Evolutionary conservation across 2,329 filamentous ascomycete genomes (phyloP).

Genomic region (Xylariaceae sp.): DNA sequence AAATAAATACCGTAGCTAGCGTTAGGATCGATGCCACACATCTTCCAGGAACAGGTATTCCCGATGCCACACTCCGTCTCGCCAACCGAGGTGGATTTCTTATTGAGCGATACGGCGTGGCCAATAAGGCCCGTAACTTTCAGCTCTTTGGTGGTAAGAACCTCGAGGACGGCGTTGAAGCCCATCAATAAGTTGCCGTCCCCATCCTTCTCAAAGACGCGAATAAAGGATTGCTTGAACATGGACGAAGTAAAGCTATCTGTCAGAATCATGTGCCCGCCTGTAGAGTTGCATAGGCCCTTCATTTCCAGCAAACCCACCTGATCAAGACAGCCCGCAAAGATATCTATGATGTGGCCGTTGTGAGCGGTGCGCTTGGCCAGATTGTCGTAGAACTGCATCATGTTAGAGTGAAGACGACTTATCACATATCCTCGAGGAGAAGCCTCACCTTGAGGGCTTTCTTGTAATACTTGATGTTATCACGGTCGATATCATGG

Average conservation of each 20-base stretch:
- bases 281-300: slow-evolving; percentile 89
- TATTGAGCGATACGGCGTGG: slow-evolving; percentile 94
- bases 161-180: slow-evolving; percentile 94
- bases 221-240: slow-evolving; percentile 98
- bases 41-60: slow-evolving; percentile 99
- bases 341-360: slow-evolving; percentile 95
- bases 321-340: slow-evolving; percentile 94
- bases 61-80: slow-evolving; percentile 98
- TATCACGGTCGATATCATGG: slow-evolving; percentile 97
- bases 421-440: not conserved
- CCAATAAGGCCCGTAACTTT: slow-evolving; percentile 98
- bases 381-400: slow-evolving; percentile 85
- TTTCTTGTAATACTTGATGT: slow-evolving; percentile 99
- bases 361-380: slow-evolving; percentile 95
- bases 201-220: slow-evolving; percentile 94
- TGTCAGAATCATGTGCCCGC: slow-evolving; percentile 96
- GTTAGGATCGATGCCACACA: slow-evolving; percentile 95
- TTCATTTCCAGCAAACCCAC: slow-evolving; percentile 98
- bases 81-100: slow-evolving; percentile 94
- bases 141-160: slow-evolving; percentile 93
- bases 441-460: slow-evolving; percentile 70
- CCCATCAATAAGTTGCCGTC: slow-evolving; percentile 96
- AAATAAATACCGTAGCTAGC: slow-evolving; percentile 97
- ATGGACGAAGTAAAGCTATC: slow-evolving; percentile 98
- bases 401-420: slow-evolving; percentile 24